These are phyloP conservation scores for Aspergillus spinulosporus DNA, from an alignment of 2,329 filamentous ascomycete genomes.

Conservation along the genomic window DNA sequence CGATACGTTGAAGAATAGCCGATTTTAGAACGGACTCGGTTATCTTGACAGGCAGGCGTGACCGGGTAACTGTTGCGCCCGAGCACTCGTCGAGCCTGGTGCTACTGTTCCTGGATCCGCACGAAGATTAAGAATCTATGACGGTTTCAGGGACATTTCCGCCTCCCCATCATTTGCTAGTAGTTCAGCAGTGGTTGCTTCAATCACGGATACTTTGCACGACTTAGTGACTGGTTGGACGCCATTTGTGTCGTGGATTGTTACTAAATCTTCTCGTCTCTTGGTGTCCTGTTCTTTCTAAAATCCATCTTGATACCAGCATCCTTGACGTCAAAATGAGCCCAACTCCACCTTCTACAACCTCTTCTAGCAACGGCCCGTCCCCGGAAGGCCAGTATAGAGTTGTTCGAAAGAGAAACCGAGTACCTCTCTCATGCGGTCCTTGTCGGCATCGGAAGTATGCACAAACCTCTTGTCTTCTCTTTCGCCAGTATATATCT, in stretches of 20 bases:
- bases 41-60: background rate
- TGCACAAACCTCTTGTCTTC: conserved; percentile 33
- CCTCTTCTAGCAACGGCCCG: conserved; percentile 70
- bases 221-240: background rate
- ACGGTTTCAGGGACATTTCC: no score
- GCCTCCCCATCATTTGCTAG: no score
- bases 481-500: conserved; percentile 13
- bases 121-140: no score
- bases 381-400: conserved; percentile 85
- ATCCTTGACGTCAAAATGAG: conserved; percentile 30
- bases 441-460: conserved; percentile 91
- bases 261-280: background rate
- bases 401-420: conserved; percentile 87
- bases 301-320: background rate
- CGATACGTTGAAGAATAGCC: background rate
- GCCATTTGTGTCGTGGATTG: background rate
- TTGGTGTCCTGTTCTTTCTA: background rate
- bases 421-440: conserved; percentile 86
- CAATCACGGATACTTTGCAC: background rate
- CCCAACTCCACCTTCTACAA: conserved; percentile 55
- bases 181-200: background rate
- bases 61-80: background rate
- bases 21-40: background rate
- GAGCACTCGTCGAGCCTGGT: background rate
- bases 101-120: background rate